Evolutionary conservation across 2,329 filamentous ascomycete species (phyloP), one percentile per base, ranked within the genome.

Genomic region (Fusarium longipes): DNA sequence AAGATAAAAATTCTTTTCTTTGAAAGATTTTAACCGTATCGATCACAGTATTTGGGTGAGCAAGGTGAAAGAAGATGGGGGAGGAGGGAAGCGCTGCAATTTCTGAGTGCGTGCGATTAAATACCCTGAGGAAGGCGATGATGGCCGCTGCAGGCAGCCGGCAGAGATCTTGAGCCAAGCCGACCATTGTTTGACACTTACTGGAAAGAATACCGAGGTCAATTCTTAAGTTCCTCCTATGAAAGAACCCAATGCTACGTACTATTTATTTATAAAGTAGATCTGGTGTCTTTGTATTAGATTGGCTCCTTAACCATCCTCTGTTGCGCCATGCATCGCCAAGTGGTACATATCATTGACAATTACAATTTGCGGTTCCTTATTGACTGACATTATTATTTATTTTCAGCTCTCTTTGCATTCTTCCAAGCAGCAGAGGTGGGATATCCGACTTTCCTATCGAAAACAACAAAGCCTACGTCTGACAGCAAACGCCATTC

Each of bases 401-500:
- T 14, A 38, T 50, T 29, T 3, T 40, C 30, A 40, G 11, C n/a
- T 49, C 47, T 42, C 36, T 53, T 63, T 43, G 32, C 57, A 45
- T 50, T 22, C 20, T 62, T 45, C 33, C 32, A 61, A 53, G 54
- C 22, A 63, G 53, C 57, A 59, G 67, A 73, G 70, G 44, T 58
- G 69, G 47, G 59, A 65, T 70, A 61, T 71, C 40, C 52, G 36
- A 22, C 49, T 56, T 65, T 55, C 36, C 9, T 43, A 45, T 60
- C 55, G 36, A 54, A 53, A 56, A 57, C 25, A 50, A 57, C 51
- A 57, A 42, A 39, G 10, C 33, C 36, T 36, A 39, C 45, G 50
- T 56, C 27, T 47, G 36, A 48, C 40, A 63, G 43, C 43, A 63
- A 73, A 73, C 71, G 69, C 71, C 71, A 61, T 58, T 60, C 53